Evolutionary conservation across 352 stramenopile species (phyloP).

Genomic region (Poterioochromonas sp.): DNA sequence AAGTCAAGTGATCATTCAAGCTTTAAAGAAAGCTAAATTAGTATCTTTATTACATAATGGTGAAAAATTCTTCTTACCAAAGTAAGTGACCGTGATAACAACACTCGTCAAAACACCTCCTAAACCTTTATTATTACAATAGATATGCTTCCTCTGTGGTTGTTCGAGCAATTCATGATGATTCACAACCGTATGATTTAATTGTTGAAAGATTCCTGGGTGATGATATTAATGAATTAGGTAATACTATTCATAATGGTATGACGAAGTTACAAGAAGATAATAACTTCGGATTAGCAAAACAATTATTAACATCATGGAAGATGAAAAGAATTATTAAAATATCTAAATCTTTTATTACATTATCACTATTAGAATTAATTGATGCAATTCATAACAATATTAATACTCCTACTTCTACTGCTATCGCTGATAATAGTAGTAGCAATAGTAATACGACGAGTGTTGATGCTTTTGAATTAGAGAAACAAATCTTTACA

Average conservation of each 20-base stretch:
- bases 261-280: not conserved
- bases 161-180: not conserved
- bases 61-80: not conserved
- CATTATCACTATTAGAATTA: not conserved
- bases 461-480: too few relatives aligned
- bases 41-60: not conserved
- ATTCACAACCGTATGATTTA: not conserved
- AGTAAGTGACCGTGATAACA: too few relatives aligned
- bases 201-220: not conserved
- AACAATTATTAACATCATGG: not conserved
- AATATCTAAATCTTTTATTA: not conserved
- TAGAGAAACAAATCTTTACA: not conserved
- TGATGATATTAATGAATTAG: not conserved
- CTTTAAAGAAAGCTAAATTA: constrained; percentile 6
- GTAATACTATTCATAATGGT: not conserved
- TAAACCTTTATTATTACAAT: not conserved
- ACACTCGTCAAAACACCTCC: too few relatives aligned
- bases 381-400: not conserved
- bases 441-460: too few relatives aligned
- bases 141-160: not conserved
- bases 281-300: not conserved
- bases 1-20: not conserved
- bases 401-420: not conserved
- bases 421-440: too few relatives aligned
- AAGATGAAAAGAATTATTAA: not conserved